Conservation (phyloP, 768 basidiomycete species). For the Baorangia bicolor region DNA sequence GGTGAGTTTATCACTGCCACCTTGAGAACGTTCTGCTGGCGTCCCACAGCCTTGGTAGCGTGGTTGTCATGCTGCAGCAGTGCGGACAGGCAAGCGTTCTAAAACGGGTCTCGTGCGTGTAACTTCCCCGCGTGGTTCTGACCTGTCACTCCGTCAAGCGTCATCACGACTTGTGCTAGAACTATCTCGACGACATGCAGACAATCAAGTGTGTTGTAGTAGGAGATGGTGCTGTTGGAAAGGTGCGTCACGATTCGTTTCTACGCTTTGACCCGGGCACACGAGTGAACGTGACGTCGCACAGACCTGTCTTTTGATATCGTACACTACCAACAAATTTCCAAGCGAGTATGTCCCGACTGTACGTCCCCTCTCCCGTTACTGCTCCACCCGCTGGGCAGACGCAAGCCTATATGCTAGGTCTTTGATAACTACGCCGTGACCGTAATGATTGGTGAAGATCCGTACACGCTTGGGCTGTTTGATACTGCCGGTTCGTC, state of each 20-base stretch:
- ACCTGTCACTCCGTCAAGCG: slow-evolving; percentile 14
- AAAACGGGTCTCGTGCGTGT: slow-evolving; percentile 28
- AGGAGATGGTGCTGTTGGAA: slow-evolving; percentile 97
- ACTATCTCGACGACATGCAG: slow-evolving; percentile 59
- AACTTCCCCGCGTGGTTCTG: slow-evolving; percentile 18
- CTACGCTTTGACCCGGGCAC: neutral
- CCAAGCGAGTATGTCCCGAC: slow-evolving; percentile 99
- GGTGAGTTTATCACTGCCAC: slow-evolving; percentile 23
- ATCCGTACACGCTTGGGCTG: slow-evolving; percentile 96
- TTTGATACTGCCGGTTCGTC: slow-evolving; percentile 97
- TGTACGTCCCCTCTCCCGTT: slow-evolving; percentile 48
- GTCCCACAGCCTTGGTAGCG: slow-evolving; percentile 25
- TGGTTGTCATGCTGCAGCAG: slow-evolving; percentile 33
- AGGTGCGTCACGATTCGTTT: slow-evolving; percentile 55
- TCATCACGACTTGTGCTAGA: slow-evolving; percentile 16
- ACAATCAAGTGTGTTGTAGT: slow-evolving; percentile 98
- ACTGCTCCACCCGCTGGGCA: slow-evolving; percentile 12
- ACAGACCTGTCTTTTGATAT: slow-evolving; percentile 94
- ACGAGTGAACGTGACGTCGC: slow-evolving; percentile 1
- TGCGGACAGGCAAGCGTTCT: slow-evolving; percentile 16
- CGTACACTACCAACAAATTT: slow-evolving; percentile 97
- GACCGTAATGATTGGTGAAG: slow-evolving; percentile 99
- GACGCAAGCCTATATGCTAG: slow-evolving; percentile 39
- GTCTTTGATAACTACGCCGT: slow-evolving; percentile 98
- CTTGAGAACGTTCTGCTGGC: slow-evolving; percentile 9